A percentile compares a stretch with the other conserved stretches of the same genome.
phyloP scores from a whole-genome alignment of 306 rosid species.

The Myrica gale region DNA sequence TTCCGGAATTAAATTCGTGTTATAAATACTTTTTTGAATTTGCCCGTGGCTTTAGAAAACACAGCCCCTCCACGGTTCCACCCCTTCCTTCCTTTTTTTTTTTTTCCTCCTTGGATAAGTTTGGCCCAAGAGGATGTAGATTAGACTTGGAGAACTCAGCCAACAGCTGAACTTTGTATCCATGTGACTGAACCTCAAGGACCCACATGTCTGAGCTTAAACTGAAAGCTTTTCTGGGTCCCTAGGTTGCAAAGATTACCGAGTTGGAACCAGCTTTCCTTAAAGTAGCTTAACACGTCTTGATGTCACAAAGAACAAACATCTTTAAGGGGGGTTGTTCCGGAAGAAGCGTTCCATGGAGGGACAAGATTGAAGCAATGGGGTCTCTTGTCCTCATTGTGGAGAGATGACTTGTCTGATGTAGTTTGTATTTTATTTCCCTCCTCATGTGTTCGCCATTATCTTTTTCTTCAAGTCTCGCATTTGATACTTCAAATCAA shows the following conservation, averaged over 20 bases:
- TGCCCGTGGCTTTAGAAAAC: too few species aligned
- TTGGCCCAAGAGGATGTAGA: too few species aligned
- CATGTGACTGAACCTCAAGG: conserved; percentile 18
- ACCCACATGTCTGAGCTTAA: neutral
- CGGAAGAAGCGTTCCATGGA: conserved; percentile 2
- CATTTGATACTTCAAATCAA: conserved; percentile 26
- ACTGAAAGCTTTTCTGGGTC: conserved; percentile 17
- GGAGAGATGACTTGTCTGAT: conserved; percentile 20
- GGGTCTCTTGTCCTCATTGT: conserved; percentile 20
- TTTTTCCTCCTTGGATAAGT: too few species aligned
- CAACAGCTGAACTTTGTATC: neutral
- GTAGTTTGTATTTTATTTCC: neutral
- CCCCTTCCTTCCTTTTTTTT: too few species aligned
- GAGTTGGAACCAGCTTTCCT: conserved; percentile 23
- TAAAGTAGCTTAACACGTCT: conserved; percentile 8
- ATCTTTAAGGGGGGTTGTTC: neutral
- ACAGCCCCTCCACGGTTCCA: too few species aligned
- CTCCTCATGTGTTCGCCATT: conserved; percentile 25
- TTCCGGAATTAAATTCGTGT: neutral
- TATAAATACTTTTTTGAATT: neutral
- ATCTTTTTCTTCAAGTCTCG: conserved; percentile 9
- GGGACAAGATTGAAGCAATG: conserved; percentile 27
- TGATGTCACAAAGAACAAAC: neutral
- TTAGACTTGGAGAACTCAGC: too few species aligned
- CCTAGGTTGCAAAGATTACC: neutral